Base-by-base conservation (phyloP, 225 moss, liverwort and hornwort species). In the Bryum argenteum region DNA sequence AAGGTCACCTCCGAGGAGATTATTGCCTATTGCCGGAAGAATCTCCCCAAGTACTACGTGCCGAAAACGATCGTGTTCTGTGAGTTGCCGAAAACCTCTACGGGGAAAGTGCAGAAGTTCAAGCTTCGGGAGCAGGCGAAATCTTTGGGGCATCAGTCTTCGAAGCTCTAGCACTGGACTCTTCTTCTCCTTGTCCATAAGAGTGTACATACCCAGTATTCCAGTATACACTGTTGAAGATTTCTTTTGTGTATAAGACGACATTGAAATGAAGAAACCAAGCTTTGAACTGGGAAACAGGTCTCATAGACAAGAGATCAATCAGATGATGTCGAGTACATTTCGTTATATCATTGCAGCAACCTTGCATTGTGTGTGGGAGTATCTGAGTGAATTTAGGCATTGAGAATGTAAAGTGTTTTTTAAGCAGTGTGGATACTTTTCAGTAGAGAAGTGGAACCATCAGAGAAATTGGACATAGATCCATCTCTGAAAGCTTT, bases 51-150 rank as follows among this genome's bases (percentile, higher is more conserved):
- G 19, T 93, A 67, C 48, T 88, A 88, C 63, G 81, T 88, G 75
- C 91, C 93, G 5, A 88, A 81, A 61, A 83, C 86, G 5, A 56
- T 88, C 4, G 78, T 96, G 38, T 93, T 89, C 63, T 78, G 81
- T 45, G 80, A 75, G 11, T 71, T 95, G 72, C 95, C 95, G 0
- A 95, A 93, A 71, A 93, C 92, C 2, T 67, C 81, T n/a, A 96
- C 93, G 11, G 89, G 91, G 39, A 93, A 91, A 79, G 89, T 96
- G 12, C 88, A 84, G 72, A 91, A 96, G 61, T 88, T 83, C 47
- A 73, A 82, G 22, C 78, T 93, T 2, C 77, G 91, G 28, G 28
- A 28, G n/a, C n/a, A n/a, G n/a, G n/a, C n/a, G n/a, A n/a, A n/a
- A n/a, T n/a, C n/a, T n/a, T n/a, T n/a, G n/a, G 26, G 33, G 33